phyloP scores from a whole-genome alignment of 345 rosid species.

The Cardamine occulta region DNA sequence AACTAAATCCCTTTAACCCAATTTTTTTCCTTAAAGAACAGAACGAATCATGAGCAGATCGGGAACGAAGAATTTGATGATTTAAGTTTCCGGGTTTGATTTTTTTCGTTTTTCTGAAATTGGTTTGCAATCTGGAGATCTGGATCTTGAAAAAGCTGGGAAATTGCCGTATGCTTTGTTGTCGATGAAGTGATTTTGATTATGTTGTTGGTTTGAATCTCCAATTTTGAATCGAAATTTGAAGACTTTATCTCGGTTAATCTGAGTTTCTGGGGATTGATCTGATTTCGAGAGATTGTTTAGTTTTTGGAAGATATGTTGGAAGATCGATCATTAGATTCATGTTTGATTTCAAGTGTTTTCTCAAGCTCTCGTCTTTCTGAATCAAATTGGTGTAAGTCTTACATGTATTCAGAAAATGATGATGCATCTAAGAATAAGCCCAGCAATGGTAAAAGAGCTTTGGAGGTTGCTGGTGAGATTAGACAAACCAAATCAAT shows the following conservation, averaged over 20 bases:
- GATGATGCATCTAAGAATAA: constrained; percentile 27
- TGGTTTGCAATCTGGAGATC: too few species aligned
- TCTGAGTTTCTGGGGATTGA: constrained; percentile 16
- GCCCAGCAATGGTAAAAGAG: constrained; percentile 53
- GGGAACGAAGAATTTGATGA: too few species aligned
- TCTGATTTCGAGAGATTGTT: constrained; percentile 6
- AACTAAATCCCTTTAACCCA: too few species aligned
- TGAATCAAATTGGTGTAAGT: constrained; percentile 57
- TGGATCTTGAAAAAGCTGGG: too few species aligned
- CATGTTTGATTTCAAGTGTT: constrained; percentile 59
- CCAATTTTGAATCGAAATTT: constrained; percentile 37
- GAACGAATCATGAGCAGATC: too few species aligned
- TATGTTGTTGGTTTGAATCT: constrained; percentile 13
- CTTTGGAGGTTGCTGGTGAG: constrained; percentile 49
- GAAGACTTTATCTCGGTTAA: constrained; percentile 2
- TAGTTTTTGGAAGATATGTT: constrained; percentile 55
- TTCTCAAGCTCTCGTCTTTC: constrained; percentile 68
- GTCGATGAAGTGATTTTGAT: neutral
- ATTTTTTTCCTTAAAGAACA: too few species aligned
- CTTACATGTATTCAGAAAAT: constrained; percentile 54
- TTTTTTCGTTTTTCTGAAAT: too few species aligned
- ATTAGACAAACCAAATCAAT: constrained; percentile 44
- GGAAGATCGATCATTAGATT: constrained; percentile 65
- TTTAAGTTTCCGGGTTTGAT: too few species aligned
- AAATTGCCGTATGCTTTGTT: constrained; percentile 22